phyloP scores from a whole-genome alignment of 192 early-diverging fungal species.

The Tieghemiomyces parasiticus region DNA sequence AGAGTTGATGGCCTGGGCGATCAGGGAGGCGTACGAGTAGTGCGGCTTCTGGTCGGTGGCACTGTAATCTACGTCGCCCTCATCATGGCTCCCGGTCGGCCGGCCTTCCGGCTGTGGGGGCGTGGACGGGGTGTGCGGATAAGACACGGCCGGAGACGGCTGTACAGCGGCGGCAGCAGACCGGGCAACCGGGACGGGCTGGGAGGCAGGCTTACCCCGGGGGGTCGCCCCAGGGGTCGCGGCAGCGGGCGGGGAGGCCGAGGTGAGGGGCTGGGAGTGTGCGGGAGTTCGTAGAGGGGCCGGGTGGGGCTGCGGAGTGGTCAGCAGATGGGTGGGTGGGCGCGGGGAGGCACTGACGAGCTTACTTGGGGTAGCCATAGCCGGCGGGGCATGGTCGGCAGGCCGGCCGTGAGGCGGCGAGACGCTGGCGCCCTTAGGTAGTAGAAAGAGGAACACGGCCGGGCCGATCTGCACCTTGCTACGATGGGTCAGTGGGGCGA shows the following conservation, averaged over 20 bases:
- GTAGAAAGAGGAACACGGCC: conserved; percentile 60
- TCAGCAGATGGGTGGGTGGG: not conserved
- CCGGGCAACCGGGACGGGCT: not conserved
- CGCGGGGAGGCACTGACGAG: not conserved
- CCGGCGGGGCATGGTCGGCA: conserved; percentile 5
- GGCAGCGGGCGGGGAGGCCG: not conserved
- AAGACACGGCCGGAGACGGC: not conserved
- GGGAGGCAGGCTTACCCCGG: not conserved
- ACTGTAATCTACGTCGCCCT: not conserved
- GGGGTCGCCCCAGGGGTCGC: not conserved
- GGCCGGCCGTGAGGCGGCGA: conserved; percentile 11
- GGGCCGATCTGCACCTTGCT: conserved; percentile 73
- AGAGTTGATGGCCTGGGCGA: conserved; percentile 81
- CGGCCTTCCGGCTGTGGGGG: conserved; percentile 1
- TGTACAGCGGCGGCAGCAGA: not conserved
- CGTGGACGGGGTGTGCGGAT: conserved; percentile 4
- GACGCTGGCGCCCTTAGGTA: conserved; percentile 34
- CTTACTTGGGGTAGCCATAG: conserved; percentile 3
- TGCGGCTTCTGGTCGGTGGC: conserved; percentile 37
- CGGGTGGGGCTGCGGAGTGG: not conserved
- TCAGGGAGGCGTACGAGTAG: conserved; percentile 76
- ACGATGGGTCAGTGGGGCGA: conserved; percentile 37
- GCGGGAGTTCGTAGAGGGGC: not conserved
- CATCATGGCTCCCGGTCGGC: not conserved
- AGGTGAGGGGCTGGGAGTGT: not conserved